These are phyloP conservation scores for Chamaecyparis obtusa DNA, from an alignment of 75 land plant species.

Conservation along the genomic window DNA sequence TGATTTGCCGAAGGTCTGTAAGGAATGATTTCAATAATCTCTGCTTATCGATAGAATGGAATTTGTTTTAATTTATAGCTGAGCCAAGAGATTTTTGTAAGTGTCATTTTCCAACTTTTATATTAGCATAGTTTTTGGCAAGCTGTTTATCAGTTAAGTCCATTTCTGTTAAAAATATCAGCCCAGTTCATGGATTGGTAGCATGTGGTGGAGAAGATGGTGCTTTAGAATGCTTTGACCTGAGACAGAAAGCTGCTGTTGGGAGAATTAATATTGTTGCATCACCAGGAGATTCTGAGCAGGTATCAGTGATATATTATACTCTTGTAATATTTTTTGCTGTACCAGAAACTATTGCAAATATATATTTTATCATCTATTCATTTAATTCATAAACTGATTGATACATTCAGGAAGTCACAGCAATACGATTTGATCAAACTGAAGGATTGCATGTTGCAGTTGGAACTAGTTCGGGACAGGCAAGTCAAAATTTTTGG, in stretches of 20 bases:
- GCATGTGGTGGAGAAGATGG: conserved; percentile 99
- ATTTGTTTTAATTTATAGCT: neutral
- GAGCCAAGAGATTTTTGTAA: neutral
- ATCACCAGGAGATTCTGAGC: conserved; percentile 53
- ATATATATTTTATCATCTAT: neutral
- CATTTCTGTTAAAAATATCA: conserved; percentile 2
- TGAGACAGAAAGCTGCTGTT: conserved; percentile 75
- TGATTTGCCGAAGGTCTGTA: conserved; percentile 73
- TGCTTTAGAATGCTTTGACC: conserved; percentile 91
- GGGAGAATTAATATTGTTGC: conserved; percentile 77
- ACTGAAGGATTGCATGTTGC: conserved; percentile 71
- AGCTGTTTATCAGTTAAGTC: conserved; percentile 2
- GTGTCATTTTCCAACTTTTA: neutral
- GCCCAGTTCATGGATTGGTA: conserved; percentile 77
- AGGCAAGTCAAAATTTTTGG: conserved; percentile 43
- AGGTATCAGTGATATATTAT: conserved; percentile 35
- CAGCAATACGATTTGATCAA: conserved; percentile 82
- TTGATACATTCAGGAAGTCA: conserved; percentile 66
- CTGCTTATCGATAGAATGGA: neutral
- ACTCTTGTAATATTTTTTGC: neutral
- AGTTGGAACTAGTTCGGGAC: conserved; percentile 89
- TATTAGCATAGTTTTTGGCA: neutral
- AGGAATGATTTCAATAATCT: neutral
- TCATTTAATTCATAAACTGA: conserved; percentile 2
- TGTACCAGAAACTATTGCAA: neutral